These are phyloP conservation scores for Chimonanthus praecox DNA, from an alignment of 164 flowering plant species.

Conservation along the genomic window DNA sequence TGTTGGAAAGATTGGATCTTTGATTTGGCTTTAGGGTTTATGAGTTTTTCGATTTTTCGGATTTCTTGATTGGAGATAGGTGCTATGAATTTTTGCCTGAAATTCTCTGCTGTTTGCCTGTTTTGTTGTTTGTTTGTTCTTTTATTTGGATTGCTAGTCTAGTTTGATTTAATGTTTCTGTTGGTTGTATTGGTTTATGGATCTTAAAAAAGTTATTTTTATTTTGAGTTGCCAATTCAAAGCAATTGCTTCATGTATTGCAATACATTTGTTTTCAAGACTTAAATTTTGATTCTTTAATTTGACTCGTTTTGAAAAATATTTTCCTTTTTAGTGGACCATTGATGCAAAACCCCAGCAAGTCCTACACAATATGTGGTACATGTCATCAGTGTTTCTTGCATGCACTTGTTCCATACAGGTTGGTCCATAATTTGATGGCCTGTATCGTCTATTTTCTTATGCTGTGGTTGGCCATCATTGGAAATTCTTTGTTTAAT, in stretches of 20 bases:
- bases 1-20: background rate
- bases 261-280: background rate
- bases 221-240: background rate
- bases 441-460: background rate
- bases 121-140: background rate
- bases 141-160: background rate
- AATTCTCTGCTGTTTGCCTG: background rate
- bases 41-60: background rate
- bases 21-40: background rate
- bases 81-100: background rate
- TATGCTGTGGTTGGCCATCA: no score
- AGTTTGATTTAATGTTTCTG: background rate
- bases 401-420: background rate
- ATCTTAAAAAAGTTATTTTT: background rate
- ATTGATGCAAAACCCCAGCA: background rate
- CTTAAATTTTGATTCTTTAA: background rate
- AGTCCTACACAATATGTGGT: background rate
- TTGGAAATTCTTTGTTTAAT: no score
- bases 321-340: background rate
- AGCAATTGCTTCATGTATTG: background rate
- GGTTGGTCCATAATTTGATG: background rate
- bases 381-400: background rate
- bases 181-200: background rate
- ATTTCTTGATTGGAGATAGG: background rate
- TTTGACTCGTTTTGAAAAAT: background rate